Evolutionary conservation across 768 basidiomycete species (phyloP), one percentile per base, ranked within the genome.

Genomic region (Mycena latifolia): DNA sequence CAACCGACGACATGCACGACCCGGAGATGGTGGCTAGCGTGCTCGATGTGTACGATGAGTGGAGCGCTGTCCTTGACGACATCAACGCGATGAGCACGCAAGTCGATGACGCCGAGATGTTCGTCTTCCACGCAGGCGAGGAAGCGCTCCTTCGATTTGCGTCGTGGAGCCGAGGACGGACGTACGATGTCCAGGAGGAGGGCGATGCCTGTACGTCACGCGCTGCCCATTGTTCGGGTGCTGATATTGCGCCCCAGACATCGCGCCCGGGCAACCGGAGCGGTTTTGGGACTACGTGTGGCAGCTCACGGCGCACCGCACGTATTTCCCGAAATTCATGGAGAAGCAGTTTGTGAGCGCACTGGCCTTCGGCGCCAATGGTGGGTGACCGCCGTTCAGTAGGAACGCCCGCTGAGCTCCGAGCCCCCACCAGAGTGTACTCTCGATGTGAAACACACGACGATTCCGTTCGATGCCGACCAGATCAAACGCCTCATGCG

Each of bases 291-390:
- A 61, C 10, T 43, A 66, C 27, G 28, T 66, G 18, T 62, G 60
- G 31, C 33, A 43, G 11, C 72, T 60, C 35, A 67, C 74, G 12
- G 69, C 71, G 66, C 70, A 73, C 53, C 65, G 64, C 17, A 57
- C 17, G 11, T 22, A 28, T 5, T 51, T 75, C 5, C 71, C 71
- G 9, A n/a, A 0, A n/a, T 43, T 50, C 25, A 43, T 58, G 24
- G 74, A 73, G 33, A 46, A 47, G 10, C 65, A 75, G 12, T 76
- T 75, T 60, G 54, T 76, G 12, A 63, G 47, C 31, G 69, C 71
- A 5, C 55, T 75, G 12, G 62, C 71, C 18, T 70, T 39, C 37
- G 17, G 37, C 37, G 37, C 37, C 37, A 17, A 39, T 14, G 37
- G 37, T 39, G 15, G 3, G 15, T 39, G 8, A 5, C 6, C 15